These are phyloP conservation scores for Pseudocercospora pini-densiflorae DNA, from an alignment of 2,329 filamentous ascomycete species.

Conservation along the genomic window DNA sequence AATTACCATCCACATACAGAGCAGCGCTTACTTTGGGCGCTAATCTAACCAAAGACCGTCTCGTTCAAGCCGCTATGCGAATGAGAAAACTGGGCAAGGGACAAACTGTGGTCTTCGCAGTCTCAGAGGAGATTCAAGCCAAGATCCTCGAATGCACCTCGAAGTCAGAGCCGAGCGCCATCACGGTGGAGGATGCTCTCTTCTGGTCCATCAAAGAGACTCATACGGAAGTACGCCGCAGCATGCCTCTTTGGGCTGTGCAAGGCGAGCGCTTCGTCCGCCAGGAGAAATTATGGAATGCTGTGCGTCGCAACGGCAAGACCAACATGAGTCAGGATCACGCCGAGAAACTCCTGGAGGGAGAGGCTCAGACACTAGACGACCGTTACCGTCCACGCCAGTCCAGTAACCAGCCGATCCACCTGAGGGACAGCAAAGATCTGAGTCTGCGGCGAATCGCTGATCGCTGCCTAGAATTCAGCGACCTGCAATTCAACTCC, in stretches of 20 bases:
- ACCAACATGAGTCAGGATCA: slow-evolving; percentile 28
- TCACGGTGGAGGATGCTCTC: slow-evolving; percentile 58
- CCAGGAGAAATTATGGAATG: slow-evolving; percentile 40
- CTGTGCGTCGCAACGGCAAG: slow-evolving; percentile 10
- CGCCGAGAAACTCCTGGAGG: slow-evolving; percentile 57
- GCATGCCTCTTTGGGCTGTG: slow-evolving; percentile 62
- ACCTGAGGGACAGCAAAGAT: slow-evolving; percentile 17
- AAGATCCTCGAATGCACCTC: slow-evolving; percentile 50
- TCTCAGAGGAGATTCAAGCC: slow-evolving; percentile 61
- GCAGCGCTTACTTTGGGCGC: slow-evolving; percentile 71
- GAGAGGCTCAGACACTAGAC: slow-evolving; percentile 58
- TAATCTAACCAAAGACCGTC: slow-evolving; percentile 67
- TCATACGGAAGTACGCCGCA: slow-evolving; percentile 52
- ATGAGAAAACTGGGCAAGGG: slow-evolving; percentile 70
- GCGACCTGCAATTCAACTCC: slow-evolving; percentile 22
- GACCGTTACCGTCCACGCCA: slow-evolving; percentile 50
- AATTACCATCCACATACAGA: slow-evolving; percentile 60
- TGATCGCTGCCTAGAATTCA: slow-evolving; percentile 28
- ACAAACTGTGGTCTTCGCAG: slow-evolving; percentile 66
- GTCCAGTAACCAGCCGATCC: neutral
- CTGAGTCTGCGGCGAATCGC: slow-evolving; percentile 37
- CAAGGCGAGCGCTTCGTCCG: slow-evolving; percentile 60
- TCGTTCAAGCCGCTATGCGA: slow-evolving; percentile 73
- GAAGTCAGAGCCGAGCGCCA: neutral
- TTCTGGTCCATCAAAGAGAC: slow-evolving; percentile 65